These are phyloP conservation scores for Quercus alba DNA, from an alignment of 306 rosid genomes.

Conservation along the genomic window DNA sequence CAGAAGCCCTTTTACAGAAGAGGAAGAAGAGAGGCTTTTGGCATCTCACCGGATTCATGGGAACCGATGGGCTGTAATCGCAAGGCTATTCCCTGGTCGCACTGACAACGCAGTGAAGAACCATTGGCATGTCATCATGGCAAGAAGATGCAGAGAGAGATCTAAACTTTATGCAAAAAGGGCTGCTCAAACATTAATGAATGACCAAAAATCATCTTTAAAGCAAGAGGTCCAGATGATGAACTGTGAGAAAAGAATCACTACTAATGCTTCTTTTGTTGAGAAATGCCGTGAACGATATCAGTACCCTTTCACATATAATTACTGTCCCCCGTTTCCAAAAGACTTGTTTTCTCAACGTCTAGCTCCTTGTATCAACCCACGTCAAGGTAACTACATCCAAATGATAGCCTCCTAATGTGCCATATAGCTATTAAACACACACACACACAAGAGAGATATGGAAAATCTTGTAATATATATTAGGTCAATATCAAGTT, in stretches of 20 bases:
- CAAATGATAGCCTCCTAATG: not conserved
- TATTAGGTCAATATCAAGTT: too few species aligned
- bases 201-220: slow-evolving; percentile 6
- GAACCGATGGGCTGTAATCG: slow-evolving; percentile 88
- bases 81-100: slow-evolving; percentile 88
- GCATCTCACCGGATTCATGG: slow-evolving; percentile 81
- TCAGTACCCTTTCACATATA: slow-evolving; percentile 18
- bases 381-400: slow-evolving; percentile 33
- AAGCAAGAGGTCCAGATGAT: slow-evolving; percentile 11
- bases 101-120: slow-evolving; percentile 96
- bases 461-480: too few species aligned
- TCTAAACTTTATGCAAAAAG: slow-evolving; percentile 55
- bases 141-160: slow-evolving; percentile 58
- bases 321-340: slow-evolving; percentile 25
- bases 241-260: slow-evolving; percentile 15
- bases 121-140: slow-evolving; percentile 98
- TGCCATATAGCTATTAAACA: too few species aligned
- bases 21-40: slow-evolving; percentile 78
- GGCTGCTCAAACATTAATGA: slow-evolving; percentile 1
- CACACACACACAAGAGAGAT: too few species aligned
- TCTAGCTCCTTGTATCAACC: slow-evolving; percentile 31
- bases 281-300: slow-evolving; percentile 30
- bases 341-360: slow-evolving; percentile 26
- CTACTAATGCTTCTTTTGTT: slow-evolving; percentile 28
- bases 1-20: slow-evolving; percentile 79